phyloP scores from a whole-genome alignment of 352 stramenopile genomes.

The Plasmopara muralis region DNA sequence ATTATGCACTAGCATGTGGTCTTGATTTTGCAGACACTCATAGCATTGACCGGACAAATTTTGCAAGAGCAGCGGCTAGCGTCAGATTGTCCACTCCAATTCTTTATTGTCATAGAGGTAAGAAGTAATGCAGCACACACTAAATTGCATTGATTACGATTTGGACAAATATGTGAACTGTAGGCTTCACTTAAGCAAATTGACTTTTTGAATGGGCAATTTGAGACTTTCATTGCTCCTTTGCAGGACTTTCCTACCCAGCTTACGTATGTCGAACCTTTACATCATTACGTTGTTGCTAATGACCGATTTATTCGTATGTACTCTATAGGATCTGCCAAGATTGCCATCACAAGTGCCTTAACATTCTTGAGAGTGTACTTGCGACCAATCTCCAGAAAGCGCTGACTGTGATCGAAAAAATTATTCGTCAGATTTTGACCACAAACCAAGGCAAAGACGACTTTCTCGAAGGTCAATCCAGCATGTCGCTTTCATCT shows the following conservation, averaged over 20 bases:
- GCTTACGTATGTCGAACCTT: constrained; percentile 40
- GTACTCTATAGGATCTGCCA: constrained; percentile 52
- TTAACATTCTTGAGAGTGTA: constrained; percentile 53
- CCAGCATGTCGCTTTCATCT: constrained; percentile 65
- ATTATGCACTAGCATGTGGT: neutral
- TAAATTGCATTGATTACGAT: neutral
- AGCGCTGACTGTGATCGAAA: constrained; percentile 60
- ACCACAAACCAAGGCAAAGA: constrained; percentile 54
- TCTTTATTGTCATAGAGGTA: constrained; percentile 62
- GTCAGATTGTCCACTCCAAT: constrained; percentile 52
- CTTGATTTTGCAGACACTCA: constrained; percentile 41
- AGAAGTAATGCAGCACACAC: neutral
- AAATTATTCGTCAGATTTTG: constrained; percentile 43
- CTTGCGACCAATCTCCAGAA: constrained; percentile 46
- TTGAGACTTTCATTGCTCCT: constrained; percentile 36
- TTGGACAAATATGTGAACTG: neutral
- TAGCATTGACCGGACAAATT: constrained; percentile 42
- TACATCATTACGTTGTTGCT: neutral
- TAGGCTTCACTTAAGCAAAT: constrained; percentile 56
- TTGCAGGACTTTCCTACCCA: constrained; percentile 56
- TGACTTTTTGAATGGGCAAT: constrained; percentile 57
- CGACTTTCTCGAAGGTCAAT: constrained; percentile 70
- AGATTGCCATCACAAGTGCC: constrained; percentile 62
- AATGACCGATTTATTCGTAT: neutral
- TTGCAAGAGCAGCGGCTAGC: constrained; percentile 62